Conservation (phyloP, 2,329 filamentous ascomycete genomes). For the Talaromyces sp. region DNA sequence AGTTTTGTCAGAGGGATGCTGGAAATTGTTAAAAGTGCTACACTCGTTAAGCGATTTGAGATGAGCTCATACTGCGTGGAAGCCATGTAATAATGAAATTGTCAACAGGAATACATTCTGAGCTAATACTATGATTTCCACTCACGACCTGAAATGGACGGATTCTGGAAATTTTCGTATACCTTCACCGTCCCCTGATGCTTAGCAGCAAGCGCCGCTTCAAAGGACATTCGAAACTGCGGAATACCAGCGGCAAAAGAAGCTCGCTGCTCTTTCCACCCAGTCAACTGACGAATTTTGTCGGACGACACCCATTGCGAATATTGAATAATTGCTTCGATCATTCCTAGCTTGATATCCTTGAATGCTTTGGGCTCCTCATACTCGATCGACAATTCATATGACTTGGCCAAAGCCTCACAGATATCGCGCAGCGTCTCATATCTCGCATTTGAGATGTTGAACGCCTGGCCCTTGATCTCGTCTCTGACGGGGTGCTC, state of each 20-base stretch:
- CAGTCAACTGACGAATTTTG: slow-evolving; percentile 11
- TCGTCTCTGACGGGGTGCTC: slow-evolving; percentile 8
- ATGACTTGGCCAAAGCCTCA: slow-evolving; percentile 12
- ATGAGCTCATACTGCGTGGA: background rate
- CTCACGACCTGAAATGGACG: background rate
- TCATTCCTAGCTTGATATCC: background rate
- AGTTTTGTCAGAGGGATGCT: background rate
- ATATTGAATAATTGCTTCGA: slow-evolving; percentile 8
- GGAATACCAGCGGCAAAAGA: slow-evolving; percentile 6
- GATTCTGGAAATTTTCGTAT: slow-evolving; percentile 1
- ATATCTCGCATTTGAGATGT: slow-evolving; percentile 14
- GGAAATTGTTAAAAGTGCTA: background rate
- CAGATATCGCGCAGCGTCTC: slow-evolving; percentile 6
- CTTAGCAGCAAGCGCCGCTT: slow-evolving; percentile 13
- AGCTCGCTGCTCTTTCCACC: slow-evolving; percentile 14
- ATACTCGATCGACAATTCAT: slow-evolving; percentile 7
- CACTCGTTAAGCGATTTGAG: background rate
- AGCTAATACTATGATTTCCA: background rate
- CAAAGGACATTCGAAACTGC: slow-evolving; percentile 14
- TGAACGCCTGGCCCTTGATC: slow-evolving; percentile 14
- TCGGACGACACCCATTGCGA: slow-evolving; percentile 16
- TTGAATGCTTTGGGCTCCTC: background rate
- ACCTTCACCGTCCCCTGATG: slow-evolving; percentile 10
- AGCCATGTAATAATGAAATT: background rate
- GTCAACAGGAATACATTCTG: background rate